Evolutionary conservation across 2,329 filamentous ascomycete species (phyloP), one percentile per base, ranked within the genome.

Genomic region (Fusarium mundagurra): DNA sequence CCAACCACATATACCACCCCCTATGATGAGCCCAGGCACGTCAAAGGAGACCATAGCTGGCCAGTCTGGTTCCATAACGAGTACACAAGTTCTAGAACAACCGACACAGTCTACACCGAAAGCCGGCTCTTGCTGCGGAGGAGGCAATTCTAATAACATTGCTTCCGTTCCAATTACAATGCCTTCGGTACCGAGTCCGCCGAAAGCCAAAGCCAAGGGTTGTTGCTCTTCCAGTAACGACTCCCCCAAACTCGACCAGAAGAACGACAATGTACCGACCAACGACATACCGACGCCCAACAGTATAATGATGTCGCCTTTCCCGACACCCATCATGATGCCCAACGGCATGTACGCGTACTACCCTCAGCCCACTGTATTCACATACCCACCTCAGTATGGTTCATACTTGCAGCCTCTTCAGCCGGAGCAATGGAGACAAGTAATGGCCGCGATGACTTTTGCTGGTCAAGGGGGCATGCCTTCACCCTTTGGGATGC

Each of bases 371-470:
- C 83, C 84, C 5, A 86, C 84, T 22, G 80, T 88, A 22, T 89
- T 87, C 71, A 86, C 86, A 14, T 89, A 89, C 58, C 87, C 88
- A 9, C 83, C 87, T 6, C 84, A 87, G 29, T 88, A 87, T 76
- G 88, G 88, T 13, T 89, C 88, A 1, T 89, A 85, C 73, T 82
- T 88, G 72, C 87, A 89, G 57, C 88, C 88, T 9, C 82, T 90
- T 16, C 86, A 89, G 69, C 87, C 86, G n/a, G 83, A 85, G 20
- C 86, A 87, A 57, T 89, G 87, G 86, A 82, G 85, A 60, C 84
- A 88, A 67, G 80, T 86, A 31, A 84, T 87, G 80, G 81, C 83
- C 68, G 78, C 82, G 12, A 80, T 84, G 79, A 80, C 77, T 67
- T 81, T 83, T 79, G 72, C 81, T n/a, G 69, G 81, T 27, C 83